Conservation (phyloP, 306 rosid species). For the Corylus heterophylla region DNA sequence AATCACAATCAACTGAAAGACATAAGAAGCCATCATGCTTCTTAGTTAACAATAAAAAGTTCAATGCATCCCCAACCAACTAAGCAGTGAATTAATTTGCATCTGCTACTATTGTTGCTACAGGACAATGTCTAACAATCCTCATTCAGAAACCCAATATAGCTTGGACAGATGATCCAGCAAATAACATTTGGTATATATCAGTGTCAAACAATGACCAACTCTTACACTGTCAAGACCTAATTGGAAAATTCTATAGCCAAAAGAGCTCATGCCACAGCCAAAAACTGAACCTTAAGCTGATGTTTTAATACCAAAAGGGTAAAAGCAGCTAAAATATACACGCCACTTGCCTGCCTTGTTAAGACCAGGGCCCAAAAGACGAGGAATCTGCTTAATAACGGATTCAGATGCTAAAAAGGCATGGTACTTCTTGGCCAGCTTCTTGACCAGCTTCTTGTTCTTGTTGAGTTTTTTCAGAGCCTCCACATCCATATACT, state of each 20-base stretch:
- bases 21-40: neutral
- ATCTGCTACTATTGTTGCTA: neutral
- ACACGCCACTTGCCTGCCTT: slow-evolving; percentile 69
- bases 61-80: neutral
- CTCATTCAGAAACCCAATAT: neutral
- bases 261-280: neutral
- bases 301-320: too few relatives aligned
- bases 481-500: slow-evolving; percentile 79
- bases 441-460: slow-evolving; percentile 73
- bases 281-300: neutral
- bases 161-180: neutral
- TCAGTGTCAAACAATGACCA: neutral
- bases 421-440: slow-evolving; percentile 85
- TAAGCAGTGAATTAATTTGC: neutral
- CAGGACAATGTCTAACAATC: neutral
- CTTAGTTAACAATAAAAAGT: neutral
- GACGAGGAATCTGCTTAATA: slow-evolving; percentile 89
- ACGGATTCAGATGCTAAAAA: slow-evolving; percentile 89
- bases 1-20: neutral
- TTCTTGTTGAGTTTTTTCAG: slow-evolving; percentile 86
- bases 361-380: slow-evolving; percentile 92
- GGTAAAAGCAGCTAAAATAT: neutral
- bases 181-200: neutral
- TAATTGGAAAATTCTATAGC: too few relatives aligned
- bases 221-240: too few relatives aligned